phyloP scores from a whole-genome alignment of 257 asterid species.

The Solanum sejunctum region DNA sequence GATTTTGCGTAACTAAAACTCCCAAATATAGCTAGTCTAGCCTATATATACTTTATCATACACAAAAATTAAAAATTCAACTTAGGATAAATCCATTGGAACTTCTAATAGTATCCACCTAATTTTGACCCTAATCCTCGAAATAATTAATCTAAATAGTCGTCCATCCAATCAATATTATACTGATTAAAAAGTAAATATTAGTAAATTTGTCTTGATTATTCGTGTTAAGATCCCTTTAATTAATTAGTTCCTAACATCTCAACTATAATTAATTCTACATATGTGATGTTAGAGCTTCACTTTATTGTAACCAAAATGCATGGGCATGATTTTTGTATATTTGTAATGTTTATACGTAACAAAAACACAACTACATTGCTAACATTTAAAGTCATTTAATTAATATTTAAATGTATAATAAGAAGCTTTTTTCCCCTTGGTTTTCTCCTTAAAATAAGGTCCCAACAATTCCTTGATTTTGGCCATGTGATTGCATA shows the following conservation, averaged over 20 bases:
- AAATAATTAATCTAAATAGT: background rate
- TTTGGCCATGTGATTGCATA: background rate
- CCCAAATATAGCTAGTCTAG: background rate
- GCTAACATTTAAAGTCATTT: background rate
- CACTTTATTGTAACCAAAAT: background rate
- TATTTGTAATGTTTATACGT: background rate
- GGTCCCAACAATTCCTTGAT: background rate
- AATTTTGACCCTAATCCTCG: background rate
- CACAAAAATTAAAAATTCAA: background rate
- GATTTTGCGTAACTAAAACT: background rate
- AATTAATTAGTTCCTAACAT: background rate
- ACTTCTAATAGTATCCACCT: background rate
- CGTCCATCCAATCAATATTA: background rate
- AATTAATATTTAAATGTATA: background rate
- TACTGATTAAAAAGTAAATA: background rate
- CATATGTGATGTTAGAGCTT: background rate
- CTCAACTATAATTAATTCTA: background rate
- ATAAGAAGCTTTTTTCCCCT: background rate
- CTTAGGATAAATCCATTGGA: background rate
- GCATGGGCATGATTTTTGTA: background rate
- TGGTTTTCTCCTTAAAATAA: background rate
- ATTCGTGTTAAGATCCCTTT: background rate
- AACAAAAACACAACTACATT: background rate
- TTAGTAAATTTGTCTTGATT: background rate
- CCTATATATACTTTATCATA: background rate